phyloP scores from a whole-genome alignment of 306 rosid species.

The Hippophae rhamnoides region DNA sequence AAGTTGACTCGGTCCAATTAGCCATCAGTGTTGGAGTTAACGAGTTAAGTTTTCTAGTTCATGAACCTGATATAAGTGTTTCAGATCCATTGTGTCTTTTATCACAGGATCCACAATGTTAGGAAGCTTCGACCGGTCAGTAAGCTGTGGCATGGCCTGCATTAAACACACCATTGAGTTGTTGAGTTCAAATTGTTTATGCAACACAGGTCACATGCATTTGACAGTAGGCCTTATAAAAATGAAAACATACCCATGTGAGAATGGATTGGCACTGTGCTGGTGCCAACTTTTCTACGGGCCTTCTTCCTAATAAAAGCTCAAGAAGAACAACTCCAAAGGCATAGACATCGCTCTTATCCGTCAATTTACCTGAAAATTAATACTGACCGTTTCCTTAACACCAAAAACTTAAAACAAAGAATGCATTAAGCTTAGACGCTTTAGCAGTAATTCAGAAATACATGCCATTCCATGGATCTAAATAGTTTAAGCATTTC shows the following conservation, averaged over 20 bases:
- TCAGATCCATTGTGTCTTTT: constrained; percentile 68
- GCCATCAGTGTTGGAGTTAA: not conserved
- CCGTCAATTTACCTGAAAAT: constrained; percentile 69
- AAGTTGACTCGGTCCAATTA: not conserved
- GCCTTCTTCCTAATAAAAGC: constrained; percentile 73
- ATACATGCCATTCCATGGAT: no score
- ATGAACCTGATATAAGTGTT: constrained; percentile 82
- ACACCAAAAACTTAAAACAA: not conserved
- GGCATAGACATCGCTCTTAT: constrained; percentile 92
- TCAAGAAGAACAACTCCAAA: constrained; percentile 88
- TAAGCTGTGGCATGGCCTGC: constrained; percentile 97
- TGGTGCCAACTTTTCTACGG: constrained; percentile 77
- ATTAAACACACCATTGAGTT: constrained; percentile 18
- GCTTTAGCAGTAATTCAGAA: no score
- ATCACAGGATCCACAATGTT: constrained; percentile 71
- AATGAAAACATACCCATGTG: constrained; percentile 73
- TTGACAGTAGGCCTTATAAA: constrained; percentile 5
- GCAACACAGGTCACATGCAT: constrained; percentile 4
- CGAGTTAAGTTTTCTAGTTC: not conserved
- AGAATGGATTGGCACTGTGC: constrained; percentile 84
- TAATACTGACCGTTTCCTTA: not conserved
- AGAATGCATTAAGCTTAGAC: not conserved
- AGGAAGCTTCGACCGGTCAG: constrained; percentile 80
- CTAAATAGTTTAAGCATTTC: no score
- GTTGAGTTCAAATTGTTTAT: not conserved